Evolutionary conservation across 192 early-diverging fungal species (phyloP), one percentile per base, ranked within the genome.

Genomic region (Coemansia sp.): DNA sequence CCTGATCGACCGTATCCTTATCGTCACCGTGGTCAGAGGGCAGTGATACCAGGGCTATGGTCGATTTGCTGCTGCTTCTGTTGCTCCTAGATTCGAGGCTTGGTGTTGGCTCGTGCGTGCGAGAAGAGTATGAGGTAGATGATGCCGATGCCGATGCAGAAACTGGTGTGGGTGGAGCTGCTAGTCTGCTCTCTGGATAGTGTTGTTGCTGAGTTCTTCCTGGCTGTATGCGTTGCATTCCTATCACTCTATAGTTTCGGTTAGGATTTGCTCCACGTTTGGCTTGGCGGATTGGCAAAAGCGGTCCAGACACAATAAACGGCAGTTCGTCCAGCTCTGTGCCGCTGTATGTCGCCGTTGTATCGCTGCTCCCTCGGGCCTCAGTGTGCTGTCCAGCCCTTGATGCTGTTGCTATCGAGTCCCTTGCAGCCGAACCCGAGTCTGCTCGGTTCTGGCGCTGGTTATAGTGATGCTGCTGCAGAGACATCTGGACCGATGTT

Each of bases 231-330:
- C 71, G 34, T 38, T 71, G 75, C 33, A 75, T 67, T 59, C 68
- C 75, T 39, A 82, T 59, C 18, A 82, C 55, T 39, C 75, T 68
- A 49, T 74, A 82, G 71, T 77, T 82, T 18, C 80, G 71, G 60
- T 82, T 82, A 16, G 64, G 64, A 48, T 77, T 73, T 7, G 35
- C 18, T 41, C 75, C 80, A 14, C 80, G 80, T 23, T 75, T 48
- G 33, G 60, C 44, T 35, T 76, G 75, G 58, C 80, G 71, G 34
- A 82, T 82, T 36, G 80, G 80, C 21, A 82, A 68, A 62, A 82
- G 67, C 2, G 80, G 80, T 12, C 80, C 72, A 20, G 78, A 73
- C 30, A 76, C 74, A 16, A 81, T 73, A 52, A 81, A 72, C 20
- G 71, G 64, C 18, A 57, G 26, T 59, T 77, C 80, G 64, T 77